A percentile compares a stretch with the other conserved stretches of the same genome.
phyloP scores from a whole-genome alignment of 2,329 filamentous ascomycete species.

The Saccharata proteae region DNA sequence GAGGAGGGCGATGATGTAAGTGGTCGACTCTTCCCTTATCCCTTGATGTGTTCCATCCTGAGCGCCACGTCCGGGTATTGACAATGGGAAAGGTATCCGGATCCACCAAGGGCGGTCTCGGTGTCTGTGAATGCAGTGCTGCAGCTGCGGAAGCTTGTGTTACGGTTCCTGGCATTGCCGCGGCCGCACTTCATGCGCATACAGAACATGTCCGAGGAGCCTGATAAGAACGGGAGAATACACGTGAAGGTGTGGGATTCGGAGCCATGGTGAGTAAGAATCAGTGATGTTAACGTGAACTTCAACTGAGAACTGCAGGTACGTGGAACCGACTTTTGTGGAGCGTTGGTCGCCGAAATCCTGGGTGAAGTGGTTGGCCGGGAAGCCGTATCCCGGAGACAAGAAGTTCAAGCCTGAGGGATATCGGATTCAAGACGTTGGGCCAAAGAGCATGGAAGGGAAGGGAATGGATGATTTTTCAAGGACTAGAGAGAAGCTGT shows the following conservation, averaged over 20 bases:
- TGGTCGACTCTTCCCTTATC: conserved; percentile 12
- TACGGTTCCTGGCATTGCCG: conserved; percentile 50
- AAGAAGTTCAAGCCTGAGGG: conserved; percentile 38
- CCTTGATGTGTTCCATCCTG: too few relatives aligned
- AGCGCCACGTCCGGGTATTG: conserved; percentile 1
- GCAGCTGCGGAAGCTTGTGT: conserved; percentile 38
- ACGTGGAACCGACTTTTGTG: conserved; percentile 44
- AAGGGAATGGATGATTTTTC: conserved; percentile 26
- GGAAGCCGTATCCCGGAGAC: conserved; percentile 37
- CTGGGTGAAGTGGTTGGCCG: conserved; percentile 35
- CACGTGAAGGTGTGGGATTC: conserved; percentile 42
- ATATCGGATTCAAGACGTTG: conserved; percentile 48
- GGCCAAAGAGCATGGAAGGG: conserved; percentile 44
- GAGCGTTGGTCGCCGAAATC: conserved; percentile 50
- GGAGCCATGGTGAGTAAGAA: conserved; percentile 47
- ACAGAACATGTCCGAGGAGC: conserved; percentile 19
- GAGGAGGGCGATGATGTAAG: conserved; percentile 45
- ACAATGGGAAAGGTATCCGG: conserved; percentile 19
- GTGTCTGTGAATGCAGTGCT: conserved; percentile 37
- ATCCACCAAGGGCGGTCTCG: conserved; percentile 22
- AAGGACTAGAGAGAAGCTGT: conserved; percentile 14
- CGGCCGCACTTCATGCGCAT: conserved; percentile 32
- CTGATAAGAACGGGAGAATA: conserved; percentile 39
- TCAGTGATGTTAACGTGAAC: conserved; percentile 18
- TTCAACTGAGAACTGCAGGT: conserved; percentile 15